Conservation (phyloP, 306 rosid species). For the Inga oerstediana region DNA sequence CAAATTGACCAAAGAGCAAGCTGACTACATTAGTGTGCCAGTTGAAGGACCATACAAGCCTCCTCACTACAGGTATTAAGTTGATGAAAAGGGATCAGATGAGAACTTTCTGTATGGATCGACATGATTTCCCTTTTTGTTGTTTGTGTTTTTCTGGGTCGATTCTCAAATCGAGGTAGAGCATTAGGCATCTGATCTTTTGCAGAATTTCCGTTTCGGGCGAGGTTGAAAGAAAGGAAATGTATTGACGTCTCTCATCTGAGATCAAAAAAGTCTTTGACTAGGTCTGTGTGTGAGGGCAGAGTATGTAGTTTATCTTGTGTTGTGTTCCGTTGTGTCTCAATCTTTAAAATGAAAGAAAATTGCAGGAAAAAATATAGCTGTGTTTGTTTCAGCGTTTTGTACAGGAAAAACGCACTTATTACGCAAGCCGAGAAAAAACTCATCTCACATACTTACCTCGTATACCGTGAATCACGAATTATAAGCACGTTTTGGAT, state of each 20-base stretch:
- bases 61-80: slow-evolving; percentile 80
- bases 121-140: neutral
- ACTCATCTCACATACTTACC: no score
- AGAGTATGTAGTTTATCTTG: neutral
- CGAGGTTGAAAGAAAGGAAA: slow-evolving; percentile 30
- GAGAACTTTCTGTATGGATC: slow-evolving; percentile 34
- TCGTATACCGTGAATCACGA: no score
- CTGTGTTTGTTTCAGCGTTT: no score
- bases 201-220: slow-evolving; percentile 30
- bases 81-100: neutral
- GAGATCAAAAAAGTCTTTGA: slow-evolving; percentile 47
- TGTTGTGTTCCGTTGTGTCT: neutral
- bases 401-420: no score
- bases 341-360: neutral
- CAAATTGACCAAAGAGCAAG: slow-evolving; percentile 78
- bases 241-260: slow-evolving; percentile 41
- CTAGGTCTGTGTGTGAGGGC: slow-evolving; percentile 25
- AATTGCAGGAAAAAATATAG: neutral
- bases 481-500: no score
- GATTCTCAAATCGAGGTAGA: slow-evolving; percentile 25
- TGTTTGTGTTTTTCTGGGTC: neutral
- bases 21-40: slow-evolving; percentile 86
- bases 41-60: slow-evolving; percentile 98
- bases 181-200: slow-evolving; percentile 25
- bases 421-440: no score